Conservation (phyloP, 2,329 filamentous ascomycete genomes). For the Aspergillus sp. region DNA sequence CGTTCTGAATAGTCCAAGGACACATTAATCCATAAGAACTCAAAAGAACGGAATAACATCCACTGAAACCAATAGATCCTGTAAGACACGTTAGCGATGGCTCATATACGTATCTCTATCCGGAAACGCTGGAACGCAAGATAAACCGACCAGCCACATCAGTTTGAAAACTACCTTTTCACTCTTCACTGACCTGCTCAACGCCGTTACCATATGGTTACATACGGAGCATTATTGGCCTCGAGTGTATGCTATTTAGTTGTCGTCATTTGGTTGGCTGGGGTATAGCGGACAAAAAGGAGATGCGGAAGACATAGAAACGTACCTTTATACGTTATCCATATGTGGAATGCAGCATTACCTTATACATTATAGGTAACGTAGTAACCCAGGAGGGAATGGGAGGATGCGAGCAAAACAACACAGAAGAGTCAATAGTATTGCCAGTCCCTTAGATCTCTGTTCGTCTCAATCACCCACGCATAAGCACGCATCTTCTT, state of each 20-base stretch:
- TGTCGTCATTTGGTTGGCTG: constrained; percentile 22
- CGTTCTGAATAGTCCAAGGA: too few relatives aligned
- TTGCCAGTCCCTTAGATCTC: constrained; percentile 39
- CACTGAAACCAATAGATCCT: too few relatives aligned
- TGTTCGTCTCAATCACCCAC: constrained; percentile 43
- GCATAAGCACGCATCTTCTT: constrained; percentile 27
- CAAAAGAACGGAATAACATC: too few relatives aligned
- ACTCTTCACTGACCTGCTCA: constrained; percentile 34
- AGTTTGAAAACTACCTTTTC: constrained; percentile 41
- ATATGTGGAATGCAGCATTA: too few relatives aligned
- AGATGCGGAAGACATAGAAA: too few relatives aligned
- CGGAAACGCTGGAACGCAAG: neutral
- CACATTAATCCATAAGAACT: too few relatives aligned
- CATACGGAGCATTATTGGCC: constrained; percentile 27
- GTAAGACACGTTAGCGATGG: neutral
- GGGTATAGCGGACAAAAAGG: neutral
- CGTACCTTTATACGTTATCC: too few relatives aligned
- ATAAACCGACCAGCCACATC: constrained; percentile 14
- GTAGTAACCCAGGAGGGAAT: too few relatives aligned
- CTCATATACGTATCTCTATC: neutral
- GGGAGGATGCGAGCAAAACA: too few relatives aligned
- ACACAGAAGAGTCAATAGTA: constrained; percentile 2
- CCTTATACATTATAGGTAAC: too few relatives aligned
- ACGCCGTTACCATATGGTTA: constrained; percentile 26
- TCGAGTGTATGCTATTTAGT: constrained; percentile 19